Base-by-base conservation (phyloP, 176 grass and related monocot genomes). In the Carex kokanica region DNA sequence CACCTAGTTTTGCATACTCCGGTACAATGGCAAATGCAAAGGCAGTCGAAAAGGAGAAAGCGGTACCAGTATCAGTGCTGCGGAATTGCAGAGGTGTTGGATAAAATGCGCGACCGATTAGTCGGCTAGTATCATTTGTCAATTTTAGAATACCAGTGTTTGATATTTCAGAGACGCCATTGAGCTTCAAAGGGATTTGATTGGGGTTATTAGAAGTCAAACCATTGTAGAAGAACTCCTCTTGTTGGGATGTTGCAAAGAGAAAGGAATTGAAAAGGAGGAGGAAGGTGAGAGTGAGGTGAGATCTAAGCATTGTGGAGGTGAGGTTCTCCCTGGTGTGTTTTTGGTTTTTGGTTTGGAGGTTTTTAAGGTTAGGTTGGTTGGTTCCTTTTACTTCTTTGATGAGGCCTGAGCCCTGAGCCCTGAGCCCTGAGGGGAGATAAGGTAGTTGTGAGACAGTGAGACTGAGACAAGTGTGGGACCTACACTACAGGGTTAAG, bases 11-110 rank as follows among this genome's bases (percentile, higher is more conserved):
- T 58, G 79, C 77, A 34, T 55, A 89, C 86, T 88, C 88, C 64
- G 89, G 87, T 84, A 91, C 87, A 86, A 90, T 91, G 83, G 85
- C 94, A 80, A 97, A 93, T 38, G 87, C 91, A 83, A 97, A 97
- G 43, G 84, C 81, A 45, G 94, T 93, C n/a, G 87, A 89, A 85
- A 97, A 97, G 51, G 94, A 97, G 45, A 93, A 88, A 16, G 89
- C 83, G 47, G 86, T 86, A 85, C 86, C 24, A 77, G 84, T 90
- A 64, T 83, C 81, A 7, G 83, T 2, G 6, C 60, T 12, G 25
- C 58, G 82, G 75, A 93, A 88, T 47, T 61, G 87, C 13, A 97
- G 62, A 40, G 87, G 85, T 18, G 86, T 3, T 0, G 87, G 87
- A 77, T 85, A 91, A 85, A 97, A 97, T 74, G 91, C 94, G 71